Conservation (phyloP, 495 filamentous ascomycete species). For the Peziza echinospora region DNA sequence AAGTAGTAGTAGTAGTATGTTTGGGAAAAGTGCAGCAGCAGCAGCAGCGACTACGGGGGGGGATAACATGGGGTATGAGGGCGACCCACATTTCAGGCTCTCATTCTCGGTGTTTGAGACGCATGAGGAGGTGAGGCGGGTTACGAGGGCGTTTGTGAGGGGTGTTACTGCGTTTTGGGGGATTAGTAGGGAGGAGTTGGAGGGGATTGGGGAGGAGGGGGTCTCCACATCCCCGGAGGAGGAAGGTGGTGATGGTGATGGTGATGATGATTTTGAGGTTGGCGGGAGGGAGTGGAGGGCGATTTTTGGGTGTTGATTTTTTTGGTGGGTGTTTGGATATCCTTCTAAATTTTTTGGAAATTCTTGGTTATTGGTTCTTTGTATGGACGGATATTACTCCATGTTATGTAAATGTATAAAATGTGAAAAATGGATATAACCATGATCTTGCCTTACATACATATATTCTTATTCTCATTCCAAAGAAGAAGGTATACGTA, state of each 20-base stretch:
- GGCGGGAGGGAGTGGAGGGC: constrained; percentile 1
- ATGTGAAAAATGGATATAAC: no score
- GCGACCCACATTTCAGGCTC: constrained; percentile 48
- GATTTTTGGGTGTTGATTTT: not conserved
- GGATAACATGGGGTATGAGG: constrained; percentile 26
- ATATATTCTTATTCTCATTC: no score
- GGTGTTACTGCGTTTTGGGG: constrained; percentile 41
- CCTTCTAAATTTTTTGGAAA: not conserved
- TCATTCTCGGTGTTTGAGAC: constrained; percentile 74
- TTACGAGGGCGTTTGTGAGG: constrained; percentile 38
- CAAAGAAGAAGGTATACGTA: no score
- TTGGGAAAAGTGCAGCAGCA: no score
- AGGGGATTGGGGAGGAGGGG: constrained; percentile 40
- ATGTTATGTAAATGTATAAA: no score
- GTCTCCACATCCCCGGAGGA: constrained; percentile 33
- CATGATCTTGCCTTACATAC: no score
- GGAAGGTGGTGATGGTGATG: constrained; percentile 15
- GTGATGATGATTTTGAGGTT: not conserved
- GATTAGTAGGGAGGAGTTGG: constrained; percentile 49
- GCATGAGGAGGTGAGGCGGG: constrained; percentile 38
- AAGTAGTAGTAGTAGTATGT: no score
- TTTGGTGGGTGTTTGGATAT: not conserved
- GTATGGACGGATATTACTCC: no score
- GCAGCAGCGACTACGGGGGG: no score
- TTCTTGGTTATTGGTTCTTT: no score